Base-by-base conservation (phyloP, 148 eudicot genomes). In the Nepenthes gracilis region DNA sequence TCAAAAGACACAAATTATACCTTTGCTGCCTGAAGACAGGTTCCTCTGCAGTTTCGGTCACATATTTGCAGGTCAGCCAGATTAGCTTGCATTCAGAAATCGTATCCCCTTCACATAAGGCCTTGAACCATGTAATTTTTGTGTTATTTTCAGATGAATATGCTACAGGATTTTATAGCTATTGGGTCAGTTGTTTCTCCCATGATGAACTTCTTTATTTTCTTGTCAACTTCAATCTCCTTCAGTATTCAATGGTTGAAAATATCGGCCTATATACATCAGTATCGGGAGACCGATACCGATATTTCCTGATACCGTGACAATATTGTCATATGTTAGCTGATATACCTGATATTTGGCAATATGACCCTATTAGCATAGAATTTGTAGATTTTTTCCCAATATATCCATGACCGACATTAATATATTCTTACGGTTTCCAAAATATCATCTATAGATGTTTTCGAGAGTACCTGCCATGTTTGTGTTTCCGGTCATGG, bases 91-190 rank as follows among this genome's bases (percentile, higher is more conserved):
- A 48, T 34, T 67, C 47, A 49, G 53, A 6, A 10, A 2, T 10
- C 2, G 1, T 49, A 12, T 49, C 1, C 6, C 15, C 11, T 12
- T 49, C 13, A 10, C 4, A 49, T 11, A 12, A 10, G 53, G 23
- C 11, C 10, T 49, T 49, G 53, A 49, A 0, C 12, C 51, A 61
- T 36, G 56, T 32, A 9, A 12, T 54, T 43, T 47, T 72, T 12
- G 48, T 51, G 43, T 72, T 45, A 33, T 54, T 70, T 47, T 36
- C 72, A 87, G 95, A 89, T 64, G 92, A 91, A 74, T 93, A 93
- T 80, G 92, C 97, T 8, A 95, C 99, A 71, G 99, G 97, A 59
- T 93, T 86, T 68, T 93, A 93, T 72, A 93, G 99, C 68, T 93
- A 93, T 75, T 86, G 86, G 99, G 97, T 89, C 11, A 49, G 53